A percentile compares a stretch with the other conserved stretches of the same genome.
These are phyloP conservation scores for Eremothecium coryli DNA, from an alignment of 1,139 yeast genomes.

Conservation along the genomic window DNA sequence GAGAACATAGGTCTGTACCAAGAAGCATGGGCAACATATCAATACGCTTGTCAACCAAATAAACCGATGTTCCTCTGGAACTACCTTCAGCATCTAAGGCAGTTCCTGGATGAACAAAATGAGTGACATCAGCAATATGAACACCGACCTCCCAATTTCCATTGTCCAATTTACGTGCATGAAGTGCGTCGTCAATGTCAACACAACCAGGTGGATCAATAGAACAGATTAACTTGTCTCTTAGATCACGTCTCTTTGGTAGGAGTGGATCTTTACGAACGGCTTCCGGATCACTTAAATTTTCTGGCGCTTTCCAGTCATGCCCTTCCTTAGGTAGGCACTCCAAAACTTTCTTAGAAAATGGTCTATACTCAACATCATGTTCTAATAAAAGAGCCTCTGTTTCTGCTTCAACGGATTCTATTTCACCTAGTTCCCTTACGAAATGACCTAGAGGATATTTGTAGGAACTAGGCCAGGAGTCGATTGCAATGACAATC, in stretches of 20 bases:
- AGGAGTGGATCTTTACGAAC: conserved; percentile 44
- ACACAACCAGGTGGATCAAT: conserved; percentile 98
- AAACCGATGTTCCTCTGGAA: conserved; percentile 92
- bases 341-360: conserved; percentile 81
- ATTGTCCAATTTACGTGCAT: conserved; percentile 74
- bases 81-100: conserved; percentile 95
- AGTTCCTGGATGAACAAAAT: conserved; percentile 88
- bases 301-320: conserved; percentile 79
- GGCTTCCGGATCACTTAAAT: conserved; percentile 42
- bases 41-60: conserved; percentile 95
- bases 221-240: conserved; percentile 85
- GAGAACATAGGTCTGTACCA: conserved; percentile 93
- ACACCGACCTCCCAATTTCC: conserved; percentile 97
- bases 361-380: conserved; percentile 94
- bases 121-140: conserved; percentile 97
- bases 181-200: conserved; percentile 97
- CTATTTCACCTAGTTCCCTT: conserved; percentile 79
- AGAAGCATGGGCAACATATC: conserved; percentile 96
- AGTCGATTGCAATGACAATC: conserved; percentile 83
- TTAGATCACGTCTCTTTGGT: conserved; percentile 65
- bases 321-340: conserved; percentile 93
- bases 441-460: conserved; percentile 95
- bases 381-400: conserved; percentile 90
- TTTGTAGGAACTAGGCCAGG: conserved; percentile 80
- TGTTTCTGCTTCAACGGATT: conserved; percentile 90